Evolutionary conservation across 2,329 filamentous ascomycete genomes (phyloP), one percentile per base, ranked within the genome.

Genomic region (Fusarium dlaminii): DNA sequence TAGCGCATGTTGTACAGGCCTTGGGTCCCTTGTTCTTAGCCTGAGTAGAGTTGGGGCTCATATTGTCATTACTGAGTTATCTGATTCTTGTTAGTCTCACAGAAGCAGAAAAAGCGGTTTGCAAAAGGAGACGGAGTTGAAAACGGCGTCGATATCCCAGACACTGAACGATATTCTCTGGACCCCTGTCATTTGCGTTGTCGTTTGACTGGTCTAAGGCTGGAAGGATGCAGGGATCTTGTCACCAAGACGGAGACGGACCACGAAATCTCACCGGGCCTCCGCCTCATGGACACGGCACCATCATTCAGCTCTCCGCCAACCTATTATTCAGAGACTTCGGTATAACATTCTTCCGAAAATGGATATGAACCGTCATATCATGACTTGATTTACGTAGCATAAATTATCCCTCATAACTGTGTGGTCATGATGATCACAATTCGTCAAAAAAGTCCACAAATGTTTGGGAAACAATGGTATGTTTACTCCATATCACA

Each of bases 1-100:
- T 86, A 66, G 86, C 86, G 74, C 86, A 88, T 4, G 86, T 87
- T 4, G 81, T 81, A 74, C 86, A 88, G 48, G 86, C 86, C 72
- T 85, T 84, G 8, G 86, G 86, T 18, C 86, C 86, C 69, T 84
- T 86, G 73, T 79, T 80, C 51, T 77, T 76, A 20, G 74, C 62
- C 63, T 81, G 75, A 58, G 63, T 57, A 40, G 48, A 37, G 34
- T 54, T 63, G 49, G 67, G 64, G 55, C 64, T 76, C 77, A 78
- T 78, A 48, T 63, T 73, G 70, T 64, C 69, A 75, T 69, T 57
- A 39, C 40, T 66, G 68, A 59, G 48, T 52, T 70, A 64, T 67
- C 48, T 55, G 39, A 43, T 54, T 52, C 32, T 59, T 34, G 40
- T 73, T 63, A 30, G 63, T 55, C 63, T 65, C 34, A 52, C 40